Conservation (phyloP, 345 rosid species). For the Dovyalis caffra region DNA sequence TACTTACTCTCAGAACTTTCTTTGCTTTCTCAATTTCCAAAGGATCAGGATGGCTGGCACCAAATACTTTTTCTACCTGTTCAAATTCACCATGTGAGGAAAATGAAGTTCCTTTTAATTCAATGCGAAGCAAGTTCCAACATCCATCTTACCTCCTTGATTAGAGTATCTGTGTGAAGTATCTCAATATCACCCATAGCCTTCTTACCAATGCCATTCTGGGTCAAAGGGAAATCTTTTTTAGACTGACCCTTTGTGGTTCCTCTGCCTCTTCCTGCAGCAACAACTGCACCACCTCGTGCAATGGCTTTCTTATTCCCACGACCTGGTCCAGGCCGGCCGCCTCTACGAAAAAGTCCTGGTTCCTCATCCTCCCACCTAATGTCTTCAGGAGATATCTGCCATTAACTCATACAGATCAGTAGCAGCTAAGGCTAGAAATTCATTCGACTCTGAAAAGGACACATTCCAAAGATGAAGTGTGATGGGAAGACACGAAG, state of each 20-base stretch:
- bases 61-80: constrained; percentile 89
- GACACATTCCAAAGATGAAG: background rate
- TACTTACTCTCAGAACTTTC: constrained; percentile 72
- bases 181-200: constrained; percentile 81
- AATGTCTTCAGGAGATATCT: constrained; percentile 92
- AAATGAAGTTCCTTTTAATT: background rate
- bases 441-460: background rate
- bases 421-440: background rate
- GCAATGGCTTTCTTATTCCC: constrained; percentile 63
- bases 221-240: constrained; percentile 50
- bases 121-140: background rate
- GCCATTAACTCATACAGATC: background rate
- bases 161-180: constrained; percentile 80
- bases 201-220: constrained; percentile 77
- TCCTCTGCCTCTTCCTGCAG: constrained; percentile 84
- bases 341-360: constrained; percentile 64
- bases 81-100: constrained; percentile 13
- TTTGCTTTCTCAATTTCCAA: constrained; percentile 79
- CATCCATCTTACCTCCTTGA: constrained; percentile 67
- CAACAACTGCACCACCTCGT: constrained; percentile 62
- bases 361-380: constrained; percentile 87
- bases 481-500: background rate
- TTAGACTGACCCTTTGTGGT: constrained; percentile 45
- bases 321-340: constrained; percentile 76
- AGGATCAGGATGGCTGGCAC: constrained; percentile 62